phyloP scores from a whole-genome alignment of 495 filamentous ascomycete genomes.

The Aspergillus leporis region DNA sequence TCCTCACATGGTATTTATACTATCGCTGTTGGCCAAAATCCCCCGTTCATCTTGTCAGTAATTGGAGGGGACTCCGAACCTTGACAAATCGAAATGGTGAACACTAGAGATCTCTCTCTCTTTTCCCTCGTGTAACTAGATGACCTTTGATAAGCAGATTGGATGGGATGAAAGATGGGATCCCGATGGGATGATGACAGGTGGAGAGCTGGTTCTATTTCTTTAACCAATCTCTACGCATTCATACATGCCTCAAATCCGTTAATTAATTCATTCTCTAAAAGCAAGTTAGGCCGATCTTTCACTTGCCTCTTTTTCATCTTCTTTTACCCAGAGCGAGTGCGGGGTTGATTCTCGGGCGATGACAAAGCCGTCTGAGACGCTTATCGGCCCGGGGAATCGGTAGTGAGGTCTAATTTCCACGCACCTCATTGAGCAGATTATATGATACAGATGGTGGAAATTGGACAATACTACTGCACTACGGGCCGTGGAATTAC shows the following conservation, averaged over 20 bases:
- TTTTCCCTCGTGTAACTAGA: background rate
- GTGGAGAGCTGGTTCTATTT: too few species aligned
- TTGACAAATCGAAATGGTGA: background rate
- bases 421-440: background rate
- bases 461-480: background rate
- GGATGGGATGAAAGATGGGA: background rate
- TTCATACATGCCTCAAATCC: too few species aligned
- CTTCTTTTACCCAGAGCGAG: too few species aligned
- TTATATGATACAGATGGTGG: background rate
- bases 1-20: too few species aligned
- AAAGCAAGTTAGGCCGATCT: too few species aligned
- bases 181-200: too few species aligned
- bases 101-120: background rate
- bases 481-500: constrained; percentile 9
- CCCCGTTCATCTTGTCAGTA: background rate
- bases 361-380: constrained; percentile 3
- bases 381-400: constrained; percentile 11
- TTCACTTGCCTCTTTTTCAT: too few species aligned
- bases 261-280: too few species aligned
- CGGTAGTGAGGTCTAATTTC: constrained; percentile 7
- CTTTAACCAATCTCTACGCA: too few species aligned
- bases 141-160: background rate
- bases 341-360: constrained; percentile 4
- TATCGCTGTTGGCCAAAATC: too few species aligned
- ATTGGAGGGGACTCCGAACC: background rate